Conservation (phyloP, 176 grass and related monocot species). For the Aechmea fasciata region DNA sequence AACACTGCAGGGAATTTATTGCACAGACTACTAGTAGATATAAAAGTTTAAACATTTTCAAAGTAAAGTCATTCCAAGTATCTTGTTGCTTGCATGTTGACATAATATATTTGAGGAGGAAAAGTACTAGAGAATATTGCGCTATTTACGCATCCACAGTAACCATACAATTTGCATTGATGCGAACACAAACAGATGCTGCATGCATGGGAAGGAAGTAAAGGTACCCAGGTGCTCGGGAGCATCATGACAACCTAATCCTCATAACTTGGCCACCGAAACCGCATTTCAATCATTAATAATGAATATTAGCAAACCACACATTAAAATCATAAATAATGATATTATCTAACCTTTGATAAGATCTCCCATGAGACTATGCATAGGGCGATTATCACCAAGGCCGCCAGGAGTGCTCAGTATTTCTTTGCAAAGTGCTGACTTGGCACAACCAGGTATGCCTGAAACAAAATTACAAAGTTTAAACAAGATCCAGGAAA, state of each 20-base stretch:
- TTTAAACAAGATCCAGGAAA: not conserved
- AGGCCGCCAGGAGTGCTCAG: constrained; percentile 57
- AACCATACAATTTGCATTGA: not conserved
- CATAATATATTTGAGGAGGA: too few relatives aligned
- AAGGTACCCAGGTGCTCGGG: not conserved
- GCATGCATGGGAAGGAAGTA: not conserved
- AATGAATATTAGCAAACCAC: not conserved
- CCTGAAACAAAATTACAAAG: constrained; percentile 39
- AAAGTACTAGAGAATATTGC: too few relatives aligned
- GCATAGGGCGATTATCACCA: constrained; percentile 76
- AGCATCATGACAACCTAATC: not conserved
- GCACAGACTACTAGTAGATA: too few relatives aligned
- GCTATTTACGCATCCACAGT: too few relatives aligned
- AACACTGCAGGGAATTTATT: too few relatives aligned
- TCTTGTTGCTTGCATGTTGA: too few relatives aligned
- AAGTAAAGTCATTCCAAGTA: too few relatives aligned
- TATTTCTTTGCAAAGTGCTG: constrained; percentile 89
- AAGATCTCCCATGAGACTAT: constrained; percentile 93
- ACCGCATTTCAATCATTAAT: not conserved
- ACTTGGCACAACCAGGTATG: constrained; percentile 98
- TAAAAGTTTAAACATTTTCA: too few relatives aligned
- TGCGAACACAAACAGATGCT: not conserved
- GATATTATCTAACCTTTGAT: constrained; percentile 56
- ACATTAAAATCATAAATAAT: too few relatives aligned
- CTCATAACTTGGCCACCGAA: not conserved